Evolutionary conservation across 2,329 filamentous ascomycete species (phyloP).

Genomic region (Colletotrichum lini): DNA sequence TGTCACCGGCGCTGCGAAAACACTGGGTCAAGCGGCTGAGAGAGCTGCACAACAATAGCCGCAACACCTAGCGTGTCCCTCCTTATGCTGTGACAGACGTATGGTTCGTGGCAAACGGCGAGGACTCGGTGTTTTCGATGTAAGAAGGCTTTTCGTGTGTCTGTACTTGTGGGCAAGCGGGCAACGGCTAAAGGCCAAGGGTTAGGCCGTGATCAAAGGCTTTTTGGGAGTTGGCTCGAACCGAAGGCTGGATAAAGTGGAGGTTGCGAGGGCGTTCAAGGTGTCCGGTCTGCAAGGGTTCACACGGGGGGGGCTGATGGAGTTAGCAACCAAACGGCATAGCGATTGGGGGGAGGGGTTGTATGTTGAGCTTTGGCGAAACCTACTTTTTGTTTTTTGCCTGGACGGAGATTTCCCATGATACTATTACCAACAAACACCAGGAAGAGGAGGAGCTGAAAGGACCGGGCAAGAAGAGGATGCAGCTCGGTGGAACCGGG

Average conservation of each 20-base stretch:
- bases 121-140: constrained; percentile 23
- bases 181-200: constrained; percentile 21
- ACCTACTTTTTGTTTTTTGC: constrained; percentile 35
- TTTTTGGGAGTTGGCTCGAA: constrained; percentile 27
- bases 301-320: constrained; percentile 33
- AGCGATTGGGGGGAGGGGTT: constrained; percentile 29
- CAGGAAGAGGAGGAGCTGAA: background rate
- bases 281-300: constrained; percentile 38
- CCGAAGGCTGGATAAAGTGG: constrained; percentile 31
- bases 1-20: constrained; percentile 65
- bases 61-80: constrained; percentile 42
- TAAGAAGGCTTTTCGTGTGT: constrained; percentile 14
- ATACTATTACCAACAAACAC: constrained; percentile 26
- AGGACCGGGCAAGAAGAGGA: constrained; percentile 6
- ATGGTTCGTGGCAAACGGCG: constrained; percentile 13
- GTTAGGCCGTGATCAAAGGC: constrained; percentile 12
- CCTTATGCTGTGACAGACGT: background rate
- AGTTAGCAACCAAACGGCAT: constrained; percentile 43
- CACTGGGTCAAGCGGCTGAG: constrained; percentile 70
- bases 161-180: constrained; percentile 15
- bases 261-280: constrained; percentile 40
- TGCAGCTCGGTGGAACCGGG: background rate
- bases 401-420: constrained; percentile 33
- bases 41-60: constrained; percentile 57
- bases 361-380: constrained; percentile 39